Evolutionary conservation across 257 asterid genomes (phyloP).

Genomic region (Buddleja alternifolia): DNA sequence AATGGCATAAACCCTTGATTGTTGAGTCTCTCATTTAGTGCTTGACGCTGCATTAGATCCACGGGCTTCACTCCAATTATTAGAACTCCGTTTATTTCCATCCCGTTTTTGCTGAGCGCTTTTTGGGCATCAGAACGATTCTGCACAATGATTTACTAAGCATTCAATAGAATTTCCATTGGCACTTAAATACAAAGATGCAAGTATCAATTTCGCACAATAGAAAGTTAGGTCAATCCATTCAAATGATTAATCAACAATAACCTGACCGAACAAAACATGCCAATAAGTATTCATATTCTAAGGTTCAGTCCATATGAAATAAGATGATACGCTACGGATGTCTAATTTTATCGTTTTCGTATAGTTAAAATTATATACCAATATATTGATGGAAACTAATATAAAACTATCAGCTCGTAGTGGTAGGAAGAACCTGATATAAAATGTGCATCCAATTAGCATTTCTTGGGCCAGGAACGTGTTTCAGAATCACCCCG

Average conservation of each 20-base stretch:
- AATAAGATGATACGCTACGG: background rate
- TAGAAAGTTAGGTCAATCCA: background rate
- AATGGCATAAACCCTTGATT: conserved; percentile 80
- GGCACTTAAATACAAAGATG: background rate
- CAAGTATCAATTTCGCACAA: background rate
- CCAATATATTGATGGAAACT: too few relatives aligned
- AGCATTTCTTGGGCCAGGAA: conserved; percentile 96
- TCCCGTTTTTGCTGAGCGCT: conserved; percentile 86
- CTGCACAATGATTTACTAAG: conserved; percentile 44
- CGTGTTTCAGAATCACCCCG: conserved; percentile 83
- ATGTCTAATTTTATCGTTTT: too few relatives aligned
- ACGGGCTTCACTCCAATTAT: conserved; percentile 90
- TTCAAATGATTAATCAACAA: background rate
- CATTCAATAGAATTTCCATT: background rate
- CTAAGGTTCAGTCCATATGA: background rate
- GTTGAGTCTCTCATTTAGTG: conserved; percentile 69
- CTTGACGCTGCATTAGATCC: conserved; percentile 81
- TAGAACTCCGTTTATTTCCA: conserved; percentile 83
- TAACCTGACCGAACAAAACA: background rate
- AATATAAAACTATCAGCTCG: conserved; percentile 12
- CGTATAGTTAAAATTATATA: too few relatives aligned
- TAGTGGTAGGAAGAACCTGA: conserved; percentile 61
- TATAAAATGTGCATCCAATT: conserved; percentile 98
- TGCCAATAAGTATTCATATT: background rate
- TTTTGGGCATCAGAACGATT: conserved; percentile 83